Evolutionary conservation across 495 filamentous ascomycete genomes (phyloP).

Genomic region (Oleoguttula mirabilis): DNA sequence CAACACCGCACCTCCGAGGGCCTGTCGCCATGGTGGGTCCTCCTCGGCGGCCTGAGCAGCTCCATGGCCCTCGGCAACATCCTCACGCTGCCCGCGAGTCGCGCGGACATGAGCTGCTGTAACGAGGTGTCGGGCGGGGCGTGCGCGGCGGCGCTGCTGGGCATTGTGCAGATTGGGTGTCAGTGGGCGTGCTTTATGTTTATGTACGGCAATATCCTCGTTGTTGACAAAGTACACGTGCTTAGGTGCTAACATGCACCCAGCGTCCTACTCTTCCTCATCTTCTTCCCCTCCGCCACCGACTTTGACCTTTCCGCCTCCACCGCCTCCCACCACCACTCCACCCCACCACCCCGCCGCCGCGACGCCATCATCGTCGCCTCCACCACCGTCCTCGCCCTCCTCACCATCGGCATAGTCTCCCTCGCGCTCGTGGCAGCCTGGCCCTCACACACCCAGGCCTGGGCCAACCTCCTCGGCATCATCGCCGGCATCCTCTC

Average conservation of each 20-base stretch:
- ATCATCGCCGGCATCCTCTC: conserved; percentile 66
- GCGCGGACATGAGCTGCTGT: conserved; percentile 73
- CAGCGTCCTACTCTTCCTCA: conserved; percentile 34
- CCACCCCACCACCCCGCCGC: conserved; percentile 46
- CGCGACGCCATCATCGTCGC: conserved; percentile 64
- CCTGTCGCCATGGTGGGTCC: conserved; percentile 85
- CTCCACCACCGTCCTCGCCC: conserved; percentile 56
- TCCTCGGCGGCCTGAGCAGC: conserved; percentile 78
- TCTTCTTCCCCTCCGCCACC: conserved; percentile 32
- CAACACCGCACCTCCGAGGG: conserved; percentile 79
- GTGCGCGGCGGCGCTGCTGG: conserved; percentile 72
- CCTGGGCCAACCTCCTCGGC: conserved; percentile 77
- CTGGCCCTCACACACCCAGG: conserved; percentile 44
- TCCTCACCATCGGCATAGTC: conserved; percentile 52
- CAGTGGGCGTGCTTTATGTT: conserved; percentile 86
- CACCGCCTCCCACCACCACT: conserved; percentile 25
- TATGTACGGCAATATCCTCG: conserved; percentile 64
- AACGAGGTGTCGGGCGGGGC: conserved; percentile 64
- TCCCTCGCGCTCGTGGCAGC: conserved; percentile 46
- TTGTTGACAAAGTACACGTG: not conserved
- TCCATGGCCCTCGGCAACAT: conserved; percentile 88
- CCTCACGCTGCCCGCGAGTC: conserved; percentile 63
- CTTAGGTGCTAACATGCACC: not conserved
- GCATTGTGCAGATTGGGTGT: conserved; percentile 75
- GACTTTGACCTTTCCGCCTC: conserved; percentile 21